These are phyloP conservation scores for Paragyromitra xinjiangensis DNA, from an alignment of 495 filamentous ascomycete genomes.

Conservation along the genomic window DNA sequence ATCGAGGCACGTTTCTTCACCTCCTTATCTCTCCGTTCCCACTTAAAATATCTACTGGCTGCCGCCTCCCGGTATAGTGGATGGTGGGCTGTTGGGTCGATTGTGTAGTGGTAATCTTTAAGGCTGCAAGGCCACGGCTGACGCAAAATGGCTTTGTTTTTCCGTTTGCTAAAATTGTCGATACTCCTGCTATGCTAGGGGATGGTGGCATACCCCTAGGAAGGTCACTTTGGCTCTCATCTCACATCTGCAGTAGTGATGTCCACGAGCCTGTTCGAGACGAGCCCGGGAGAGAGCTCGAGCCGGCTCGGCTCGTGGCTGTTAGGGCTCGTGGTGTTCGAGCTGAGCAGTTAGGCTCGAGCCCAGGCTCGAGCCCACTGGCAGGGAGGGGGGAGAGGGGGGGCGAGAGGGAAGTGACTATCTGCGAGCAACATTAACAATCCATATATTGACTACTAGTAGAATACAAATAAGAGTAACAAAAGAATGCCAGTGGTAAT, in stretches of 20 bases:
- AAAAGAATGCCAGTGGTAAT: too few species aligned
- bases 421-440: too few species aligned
- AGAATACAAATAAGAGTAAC: too few species aligned
- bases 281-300: background rate
- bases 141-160: slow-evolving; percentile 1
- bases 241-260: background rate
- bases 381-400: background rate
- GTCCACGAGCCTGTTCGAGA: background rate
- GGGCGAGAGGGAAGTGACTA: too few species aligned
- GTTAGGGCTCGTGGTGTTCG: background rate
- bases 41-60: background rate
- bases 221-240: background rate
- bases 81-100: background rate
- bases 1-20: background rate
- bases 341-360: background rate
- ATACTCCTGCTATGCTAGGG: slow-evolving; percentile 1
- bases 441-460: too few species aligned
- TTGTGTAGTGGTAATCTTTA: background rate
- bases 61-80: too few species aligned
- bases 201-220: background rate
- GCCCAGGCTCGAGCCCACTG: background rate
- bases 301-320: background rate
- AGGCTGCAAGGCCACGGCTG: background rate
- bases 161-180: too few species aligned
- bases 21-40: background rate